Base-by-base conservation (phyloP, 495 filamentous ascomycete genomes). In the Zalerion maritima region DNA sequence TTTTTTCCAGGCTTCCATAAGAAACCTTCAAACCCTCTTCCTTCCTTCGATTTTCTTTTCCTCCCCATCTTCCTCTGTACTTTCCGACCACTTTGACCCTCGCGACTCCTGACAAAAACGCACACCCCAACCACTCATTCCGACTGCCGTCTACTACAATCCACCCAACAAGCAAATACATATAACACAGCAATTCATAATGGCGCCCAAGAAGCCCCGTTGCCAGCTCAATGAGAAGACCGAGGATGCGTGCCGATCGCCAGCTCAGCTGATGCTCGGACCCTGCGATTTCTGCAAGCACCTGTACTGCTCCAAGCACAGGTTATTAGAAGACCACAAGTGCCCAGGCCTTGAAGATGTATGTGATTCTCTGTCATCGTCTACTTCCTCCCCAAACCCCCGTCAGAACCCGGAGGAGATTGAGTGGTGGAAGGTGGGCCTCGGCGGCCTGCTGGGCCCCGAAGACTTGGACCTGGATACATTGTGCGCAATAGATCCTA, bases 281-380 rank as follows among this genome's bases (percentile, higher is more conserved):
- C 89, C 96, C 57, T 97, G 89, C 62, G 77, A 72, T 30, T 96
- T 96, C 58, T 97, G 89, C 64, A 60, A 73, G 28, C 85, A 85
- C 10, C 79, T 89, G 52, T 96, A 79, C 62, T 97, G 89, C 60
- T 81, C 78, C 29, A 85, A 81, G 61, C 89, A 97, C 60, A 67
- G 89, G 10, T 71, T 96, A 54, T 54, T 96, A 26, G 89, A 97
- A 57, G 77, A 82, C 36, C 89, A 97, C 59, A 78, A 81, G 49
- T 97, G 89, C 58, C 71, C 65, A 34, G 85, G 85, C n/a, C 60
- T 97, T 36, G 91, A 96, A 58, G 78, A 94, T 57, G 69, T 73
- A 58, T 62, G 69, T 65, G 38, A 27, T 29, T 34, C 28, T 29
- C 26, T 31, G 20, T 29, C 43, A 19, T 31, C 37, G 31, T 29